Conservation (phyloP, 768 basidiomycete genomes). For the Roridomyces roridus region DNA sequence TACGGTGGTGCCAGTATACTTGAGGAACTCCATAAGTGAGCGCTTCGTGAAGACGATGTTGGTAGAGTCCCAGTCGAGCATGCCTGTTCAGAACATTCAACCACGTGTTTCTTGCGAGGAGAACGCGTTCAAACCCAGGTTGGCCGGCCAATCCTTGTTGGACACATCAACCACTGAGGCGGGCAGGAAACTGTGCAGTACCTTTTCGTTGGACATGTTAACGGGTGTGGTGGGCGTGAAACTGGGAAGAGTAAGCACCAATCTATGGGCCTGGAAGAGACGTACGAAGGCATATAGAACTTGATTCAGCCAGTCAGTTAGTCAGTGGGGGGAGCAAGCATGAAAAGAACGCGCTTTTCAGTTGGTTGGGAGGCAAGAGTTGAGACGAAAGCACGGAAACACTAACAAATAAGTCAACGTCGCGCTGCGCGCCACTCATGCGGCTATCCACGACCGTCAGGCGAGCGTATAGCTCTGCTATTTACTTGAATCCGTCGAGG, state of each 20-base stretch:
- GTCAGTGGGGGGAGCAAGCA: too few species aligned
- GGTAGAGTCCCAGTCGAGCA: slow-evolving; percentile 83
- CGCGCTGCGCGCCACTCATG: too few species aligned
- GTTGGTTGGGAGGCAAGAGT: too few species aligned
- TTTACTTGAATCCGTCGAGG: slow-evolving; percentile 51
- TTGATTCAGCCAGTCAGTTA: too few species aligned
- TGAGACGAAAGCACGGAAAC: too few species aligned
- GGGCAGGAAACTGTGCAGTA: too few species aligned
- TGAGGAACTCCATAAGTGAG: slow-evolving; percentile 76
- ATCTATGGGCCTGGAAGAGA: too few species aligned
- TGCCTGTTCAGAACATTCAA: slow-evolving; percentile 47
- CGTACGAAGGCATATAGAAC: slow-evolving; percentile 22
- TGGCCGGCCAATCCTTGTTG: slow-evolving; percentile 74
- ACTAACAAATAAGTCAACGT: too few species aligned
- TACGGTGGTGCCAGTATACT: slow-evolving; percentile 75
- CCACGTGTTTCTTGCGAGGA: background rate
- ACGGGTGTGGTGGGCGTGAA: slow-evolving; percentile 58
- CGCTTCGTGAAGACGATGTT: slow-evolving; percentile 83
- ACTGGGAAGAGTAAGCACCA: too few species aligned
- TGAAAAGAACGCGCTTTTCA: background rate
- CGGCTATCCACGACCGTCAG: background rate
- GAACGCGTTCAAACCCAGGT: slow-evolving; percentile 57
- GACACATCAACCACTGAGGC: slow-evolving; percentile 66
- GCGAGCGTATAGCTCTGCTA: slow-evolving; percentile 39
- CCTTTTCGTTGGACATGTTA: slow-evolving; percentile 70